Evolutionary conservation across 163 green algal species (phyloP).

Genomic region (Scenedesmus sp.): DNA sequence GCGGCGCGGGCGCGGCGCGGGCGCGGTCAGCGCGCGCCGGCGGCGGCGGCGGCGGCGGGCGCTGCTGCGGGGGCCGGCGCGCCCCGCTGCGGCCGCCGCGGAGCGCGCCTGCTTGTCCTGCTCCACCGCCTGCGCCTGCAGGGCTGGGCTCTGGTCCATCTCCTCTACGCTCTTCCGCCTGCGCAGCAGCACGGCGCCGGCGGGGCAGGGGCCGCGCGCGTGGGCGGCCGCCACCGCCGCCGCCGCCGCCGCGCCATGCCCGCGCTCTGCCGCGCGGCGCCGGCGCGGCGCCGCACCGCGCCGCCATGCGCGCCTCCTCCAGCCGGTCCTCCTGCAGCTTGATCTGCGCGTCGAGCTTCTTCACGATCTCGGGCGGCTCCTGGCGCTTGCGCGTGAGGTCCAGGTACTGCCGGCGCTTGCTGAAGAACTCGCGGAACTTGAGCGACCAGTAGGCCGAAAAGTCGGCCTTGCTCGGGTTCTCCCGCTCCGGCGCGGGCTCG

Average conservation of each 20-base stretch:
- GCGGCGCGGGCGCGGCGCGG: background rate
- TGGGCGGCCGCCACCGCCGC: too few species aligned
- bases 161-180: background rate
- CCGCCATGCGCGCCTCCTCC: slow-evolving; percentile 14
- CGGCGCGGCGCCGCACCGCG: background rate
- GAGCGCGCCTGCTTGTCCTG: slow-evolving; percentile 29
- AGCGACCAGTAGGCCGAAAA: slow-evolving; percentile 62
- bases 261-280: too few species aligned
- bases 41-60: too few species aligned
- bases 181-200: too few species aligned
- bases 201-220: too few species aligned
- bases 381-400: slow-evolving; percentile 41
- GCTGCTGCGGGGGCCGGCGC: too few species aligned
- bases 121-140: slow-evolving; percentile 27
- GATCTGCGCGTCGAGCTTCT: slow-evolving; percentile 47
- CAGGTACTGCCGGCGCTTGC: slow-evolving; percentile 55
- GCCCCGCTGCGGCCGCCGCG: too few species aligned
- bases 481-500: background rate
- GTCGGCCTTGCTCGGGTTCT: slow-evolving; percentile 56
- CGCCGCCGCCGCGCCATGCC: too few species aligned
- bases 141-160: background rate
- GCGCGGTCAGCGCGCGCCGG: too few species aligned
- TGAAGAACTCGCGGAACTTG: slow-evolving; percentile 62
- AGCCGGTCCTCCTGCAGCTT: slow-evolving; percentile 40
- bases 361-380: slow-evolving; percentile 43